Conservation (phyloP, 192 early-diverging fungal genomes). For the Gaertneriomyces sp. region DNA sequence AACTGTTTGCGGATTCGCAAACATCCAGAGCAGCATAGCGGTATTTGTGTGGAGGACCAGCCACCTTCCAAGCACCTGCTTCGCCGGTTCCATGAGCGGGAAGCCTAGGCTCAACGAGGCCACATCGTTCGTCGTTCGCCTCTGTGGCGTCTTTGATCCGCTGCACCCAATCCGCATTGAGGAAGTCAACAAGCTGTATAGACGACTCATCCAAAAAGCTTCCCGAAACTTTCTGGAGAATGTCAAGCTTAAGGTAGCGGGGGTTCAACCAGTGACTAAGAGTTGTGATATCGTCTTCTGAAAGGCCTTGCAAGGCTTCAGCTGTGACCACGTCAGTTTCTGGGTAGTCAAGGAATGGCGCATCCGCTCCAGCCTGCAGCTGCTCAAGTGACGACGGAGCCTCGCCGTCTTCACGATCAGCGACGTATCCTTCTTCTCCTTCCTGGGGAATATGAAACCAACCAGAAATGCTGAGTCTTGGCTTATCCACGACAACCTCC, state of each 20-base stretch:
- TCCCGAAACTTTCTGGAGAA: slow-evolving; percentile 54
- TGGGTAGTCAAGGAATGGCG: slow-evolving; percentile 13
- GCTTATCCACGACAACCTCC: slow-evolving; percentile 59
- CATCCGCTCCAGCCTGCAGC: slow-evolving; percentile 22
- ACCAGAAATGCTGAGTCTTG: slow-evolving; percentile 63
- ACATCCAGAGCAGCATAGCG: slow-evolving; percentile 55
- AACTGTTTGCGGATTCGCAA: background rate
- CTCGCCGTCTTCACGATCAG: slow-evolving; percentile 43
- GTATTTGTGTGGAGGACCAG: slow-evolving; percentile 64
- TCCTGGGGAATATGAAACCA: slow-evolving; percentile 78
- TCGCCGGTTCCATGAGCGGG: slow-evolving; percentile 59
- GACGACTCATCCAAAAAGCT: slow-evolving; percentile 65
- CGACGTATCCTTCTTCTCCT: slow-evolving; percentile 62
- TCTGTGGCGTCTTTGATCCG: slow-evolving; percentile 35
- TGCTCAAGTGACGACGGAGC: slow-evolving; percentile 60
- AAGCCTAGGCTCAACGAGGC: slow-evolving; percentile 26
- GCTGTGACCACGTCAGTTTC: slow-evolving; percentile 22
- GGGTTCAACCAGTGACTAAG: slow-evolving; percentile 61
- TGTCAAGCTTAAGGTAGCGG: slow-evolving; percentile 51
- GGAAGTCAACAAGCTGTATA: slow-evolving; percentile 62
- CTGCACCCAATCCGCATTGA: slow-evolving; percentile 43
- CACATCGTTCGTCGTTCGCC: slow-evolving; percentile 49
- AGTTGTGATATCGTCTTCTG: slow-evolving; percentile 44
- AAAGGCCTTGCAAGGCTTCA: slow-evolving; percentile 23
- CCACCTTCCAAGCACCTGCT: slow-evolving; percentile 51